phyloP scores from a whole-genome alignment of 1,284 basidiomycete species.

The Inonotus hispidus region DNA sequence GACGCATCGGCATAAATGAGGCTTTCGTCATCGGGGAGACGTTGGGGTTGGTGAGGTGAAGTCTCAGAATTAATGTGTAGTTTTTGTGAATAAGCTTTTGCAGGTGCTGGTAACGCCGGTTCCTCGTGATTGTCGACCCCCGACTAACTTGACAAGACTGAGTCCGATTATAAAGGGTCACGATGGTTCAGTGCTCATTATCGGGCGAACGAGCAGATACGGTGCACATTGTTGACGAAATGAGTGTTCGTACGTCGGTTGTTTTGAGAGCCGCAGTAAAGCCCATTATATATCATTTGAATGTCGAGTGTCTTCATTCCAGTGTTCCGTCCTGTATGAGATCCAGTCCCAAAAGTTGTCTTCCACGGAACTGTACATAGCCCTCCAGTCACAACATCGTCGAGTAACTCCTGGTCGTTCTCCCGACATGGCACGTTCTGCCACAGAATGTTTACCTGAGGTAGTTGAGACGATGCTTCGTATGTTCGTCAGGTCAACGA shows the following conservation, averaged over 20 bases:
- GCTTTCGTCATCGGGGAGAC: too few species aligned
- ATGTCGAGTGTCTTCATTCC: neutral
- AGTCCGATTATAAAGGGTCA: neutral
- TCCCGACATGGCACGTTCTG: neutral
- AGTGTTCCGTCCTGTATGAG: neutral
- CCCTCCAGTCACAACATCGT: neutral
- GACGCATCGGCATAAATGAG: too few species aligned
- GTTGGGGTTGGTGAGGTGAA: too few species aligned
- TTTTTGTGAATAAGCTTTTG: too few species aligned
- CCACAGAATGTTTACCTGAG: constrained; percentile 39
- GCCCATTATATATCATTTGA: neutral
- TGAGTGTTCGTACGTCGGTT: neutral
- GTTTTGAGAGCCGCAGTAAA: neutral
- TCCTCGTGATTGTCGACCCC: too few species aligned
- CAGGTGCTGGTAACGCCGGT: too few species aligned
- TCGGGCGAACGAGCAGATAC: neutral
- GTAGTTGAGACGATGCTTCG: constrained; percentile 39
- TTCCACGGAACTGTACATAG: neutral
- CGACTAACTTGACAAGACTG: neutral
- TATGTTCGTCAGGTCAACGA: neutral
- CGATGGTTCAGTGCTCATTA: neutral
- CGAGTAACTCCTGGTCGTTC: neutral
- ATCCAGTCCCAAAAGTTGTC: neutral
- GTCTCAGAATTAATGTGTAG: too few species aligned
- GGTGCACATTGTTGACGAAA: neutral